Evolutionary conservation across 148 eudicot species (phyloP), one percentile per base, ranked within the genome.

Genomic region (Hydrangea macrophylla): DNA sequence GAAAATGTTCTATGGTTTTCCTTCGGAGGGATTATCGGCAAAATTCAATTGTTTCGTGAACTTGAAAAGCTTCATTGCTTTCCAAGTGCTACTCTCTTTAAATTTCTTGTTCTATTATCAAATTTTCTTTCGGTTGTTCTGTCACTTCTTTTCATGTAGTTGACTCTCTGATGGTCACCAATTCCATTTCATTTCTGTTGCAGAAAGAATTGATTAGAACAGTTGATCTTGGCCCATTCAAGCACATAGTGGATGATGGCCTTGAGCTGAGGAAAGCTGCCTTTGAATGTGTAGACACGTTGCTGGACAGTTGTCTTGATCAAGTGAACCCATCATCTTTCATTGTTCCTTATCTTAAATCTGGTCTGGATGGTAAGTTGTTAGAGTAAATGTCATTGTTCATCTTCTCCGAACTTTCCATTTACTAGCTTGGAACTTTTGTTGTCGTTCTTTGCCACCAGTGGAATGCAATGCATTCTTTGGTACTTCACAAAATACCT

Each of bases 201-300:
- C 96, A 94, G 98, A 59, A 85, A 94, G 98, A 94, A 76, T 73
- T 94, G 85, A 94, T 94, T 62, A 83, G 98, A 65, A 93, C 98
- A 39, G 98, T 93, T 37, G 98, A 93, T 82, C 81, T 93, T 45
- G 98, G 98, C 66, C 98, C 98, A 62, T 94, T 94, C 75, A 94
- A 94, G 89, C 97, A 94, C 81, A 90, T 86, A 67, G 98, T 94
- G 60, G 98, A 94, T 77, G 98, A 94, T 77, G 98, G 98, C 67
- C 96, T 94, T 73, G 98, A 94, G 71, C 79, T 94, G 76, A 86
- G 97, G 70, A 94, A 94, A 78, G 96, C 98, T 63, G 97, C 98
- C 45, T 94, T 94, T 86, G 98, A 94, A 75, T 94, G 97, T 50
- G 96, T 91, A 50, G 97, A 95, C 69, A 95, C 99, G 12, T 81